Conservation (phyloP, 2,329 filamentous ascomycete species). For the Alternaria brassicicola region DNA sequence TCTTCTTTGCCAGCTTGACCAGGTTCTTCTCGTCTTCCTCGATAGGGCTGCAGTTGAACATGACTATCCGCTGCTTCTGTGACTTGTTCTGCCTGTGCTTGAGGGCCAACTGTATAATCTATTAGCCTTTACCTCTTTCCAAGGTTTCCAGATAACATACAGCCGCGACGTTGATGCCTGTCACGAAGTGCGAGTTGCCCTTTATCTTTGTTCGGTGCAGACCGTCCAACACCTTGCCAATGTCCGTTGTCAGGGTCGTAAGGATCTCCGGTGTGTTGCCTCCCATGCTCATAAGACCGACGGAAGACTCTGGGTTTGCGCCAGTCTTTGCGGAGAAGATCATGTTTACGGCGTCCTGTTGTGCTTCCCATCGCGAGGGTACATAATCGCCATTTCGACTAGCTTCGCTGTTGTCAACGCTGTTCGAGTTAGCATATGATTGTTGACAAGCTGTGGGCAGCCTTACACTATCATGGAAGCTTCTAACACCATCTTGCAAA, state of each 20-base stretch:
- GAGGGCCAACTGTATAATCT: slow-evolving; percentile 73
- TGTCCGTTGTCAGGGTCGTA: slow-evolving; percentile 93
- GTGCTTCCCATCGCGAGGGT: slow-evolving; percentile 93
- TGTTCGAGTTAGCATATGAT: slow-evolving; percentile 44
- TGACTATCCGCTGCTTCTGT: slow-evolving; percentile 94
- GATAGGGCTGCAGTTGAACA: slow-evolving; percentile 93
- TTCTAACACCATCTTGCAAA: slow-evolving; percentile 90
- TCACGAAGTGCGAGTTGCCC: slow-evolving; percentile 85
- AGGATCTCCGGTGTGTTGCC: slow-evolving; percentile 97
- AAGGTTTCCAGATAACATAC: slow-evolving; percentile 68
- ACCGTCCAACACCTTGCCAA: slow-evolving; percentile 92
- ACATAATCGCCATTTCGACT: slow-evolving; percentile 93
- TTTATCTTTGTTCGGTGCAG: slow-evolving; percentile 82
- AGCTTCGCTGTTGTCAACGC: slow-evolving; percentile 98
- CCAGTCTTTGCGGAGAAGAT: slow-evolving; percentile 96
- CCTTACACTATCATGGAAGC: slow-evolving; percentile 91
- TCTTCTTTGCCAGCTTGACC: slow-evolving; percentile 90
- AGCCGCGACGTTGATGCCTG: slow-evolving; percentile 91
- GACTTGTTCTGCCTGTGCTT: slow-evolving; percentile 99
- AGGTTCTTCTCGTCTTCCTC: slow-evolving; percentile 88
- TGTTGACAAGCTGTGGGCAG: slow-evolving; percentile 20
- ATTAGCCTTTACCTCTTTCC: slow-evolving; percentile 71
- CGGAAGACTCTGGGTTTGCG: slow-evolving; percentile 94
- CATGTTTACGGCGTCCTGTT: slow-evolving; percentile 92
- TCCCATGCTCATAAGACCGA: slow-evolving; percentile 98